Conservation (phyloP, 352 stramenopile species). For the Globisporangium cystogenes region DNA sequence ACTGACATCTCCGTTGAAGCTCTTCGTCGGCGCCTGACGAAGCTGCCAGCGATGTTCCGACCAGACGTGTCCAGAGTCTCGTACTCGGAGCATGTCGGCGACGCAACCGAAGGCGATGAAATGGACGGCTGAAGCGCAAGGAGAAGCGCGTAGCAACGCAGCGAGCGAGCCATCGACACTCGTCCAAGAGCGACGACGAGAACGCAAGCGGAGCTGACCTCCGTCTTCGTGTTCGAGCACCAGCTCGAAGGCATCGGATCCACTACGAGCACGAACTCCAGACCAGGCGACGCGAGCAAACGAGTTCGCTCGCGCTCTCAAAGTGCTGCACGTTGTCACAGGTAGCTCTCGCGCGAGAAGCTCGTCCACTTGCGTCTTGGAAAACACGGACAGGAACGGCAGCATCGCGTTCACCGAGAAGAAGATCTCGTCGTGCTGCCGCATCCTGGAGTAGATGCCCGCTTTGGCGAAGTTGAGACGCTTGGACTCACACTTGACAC, state of each 20-base stretch:
- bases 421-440: constrained; percentile 8
- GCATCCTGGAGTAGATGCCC: neutral
- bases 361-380: neutral
- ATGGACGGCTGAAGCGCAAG: too few relatives aligned
- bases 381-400: constrained; percentile 11
- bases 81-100: too few relatives aligned
- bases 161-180: too few relatives aligned
- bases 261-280: too few relatives aligned
- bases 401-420: constrained; percentile 14
- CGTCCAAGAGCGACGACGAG: too few relatives aligned
- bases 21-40: neutral
- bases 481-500: neutral
- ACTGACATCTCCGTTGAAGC: neutral
- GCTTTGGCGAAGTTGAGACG: neutral
- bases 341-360: constrained; percentile 2
- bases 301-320: neutral
- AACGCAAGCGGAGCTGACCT: too few relatives aligned
- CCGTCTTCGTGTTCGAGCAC: neutral
- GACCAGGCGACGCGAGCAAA: too few relatives aligned
- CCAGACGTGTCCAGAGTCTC: neutral
- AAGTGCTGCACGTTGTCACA: constrained; percentile 14
- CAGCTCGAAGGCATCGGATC: too few relatives aligned
- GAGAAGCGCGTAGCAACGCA: too few relatives aligned
- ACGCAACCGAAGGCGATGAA: neutral
- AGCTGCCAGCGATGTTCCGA: neutral